These are phyloP conservation scores for Bullera alba DNA, from an alignment of 768 basidiomycete species.

Conservation along the genomic window DNA sequence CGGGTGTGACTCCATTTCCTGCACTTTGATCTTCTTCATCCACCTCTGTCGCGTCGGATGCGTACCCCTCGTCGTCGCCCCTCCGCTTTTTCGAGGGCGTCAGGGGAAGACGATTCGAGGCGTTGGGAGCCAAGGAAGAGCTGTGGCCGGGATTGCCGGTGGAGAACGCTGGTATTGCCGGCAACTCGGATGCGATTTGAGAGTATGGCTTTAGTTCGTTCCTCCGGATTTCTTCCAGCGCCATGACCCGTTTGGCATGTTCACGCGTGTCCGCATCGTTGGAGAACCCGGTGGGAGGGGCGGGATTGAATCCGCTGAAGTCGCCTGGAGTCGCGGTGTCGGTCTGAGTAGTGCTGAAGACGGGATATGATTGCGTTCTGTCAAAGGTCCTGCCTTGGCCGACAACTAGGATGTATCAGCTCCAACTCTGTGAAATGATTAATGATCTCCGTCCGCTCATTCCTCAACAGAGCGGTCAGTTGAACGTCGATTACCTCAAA, in stretches of 20 bases:
- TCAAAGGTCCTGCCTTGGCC: constrained; percentile 13
- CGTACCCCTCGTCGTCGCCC: constrained; percentile 3
- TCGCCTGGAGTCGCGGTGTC: too few species aligned
- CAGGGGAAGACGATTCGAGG: neutral
- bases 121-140: too few species aligned
- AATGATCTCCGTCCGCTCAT: neutral
- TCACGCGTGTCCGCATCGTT: constrained; percentile 6
- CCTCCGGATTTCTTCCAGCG: constrained; percentile 4
- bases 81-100: neutral
- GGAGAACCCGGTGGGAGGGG: constrained; percentile 7
- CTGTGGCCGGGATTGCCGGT: too few species aligned
- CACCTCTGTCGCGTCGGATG: constrained; percentile 21
- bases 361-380: constrained; percentile 22
- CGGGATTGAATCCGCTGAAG: constrained; percentile 2
- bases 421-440: neutral
- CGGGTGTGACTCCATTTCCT: neutral
- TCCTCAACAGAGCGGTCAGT: too few species aligned
- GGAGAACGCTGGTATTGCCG: too few species aligned
- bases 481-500: too few species aligned
- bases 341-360: constrained; percentile 4
- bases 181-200: too few species aligned
- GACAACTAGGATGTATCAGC: constrained; percentile 1
- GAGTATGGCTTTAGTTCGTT: constrained; percentile 15
- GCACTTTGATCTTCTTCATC: constrained; percentile 22
- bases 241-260: constrained; percentile 5